A percentile compares a stretch with the other conserved stretches of the same genome.
Conservation (phyloP, 1,284 basidiomycete genomes). For the Boletus semigastroideus region DNA sequence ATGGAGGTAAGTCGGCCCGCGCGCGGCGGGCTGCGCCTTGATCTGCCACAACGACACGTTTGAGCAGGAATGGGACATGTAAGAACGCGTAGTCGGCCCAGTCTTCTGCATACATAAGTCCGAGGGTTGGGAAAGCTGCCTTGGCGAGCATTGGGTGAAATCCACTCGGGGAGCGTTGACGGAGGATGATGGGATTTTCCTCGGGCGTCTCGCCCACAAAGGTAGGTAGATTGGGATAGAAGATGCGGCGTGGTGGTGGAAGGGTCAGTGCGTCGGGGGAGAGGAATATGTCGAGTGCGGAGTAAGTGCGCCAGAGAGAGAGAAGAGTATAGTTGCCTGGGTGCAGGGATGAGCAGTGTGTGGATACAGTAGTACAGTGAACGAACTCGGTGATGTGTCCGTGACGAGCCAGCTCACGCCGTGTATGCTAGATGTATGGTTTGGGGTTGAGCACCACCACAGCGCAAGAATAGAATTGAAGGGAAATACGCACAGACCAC, state of each 20-base stretch:
- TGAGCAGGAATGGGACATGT: slow-evolving; percentile 67
- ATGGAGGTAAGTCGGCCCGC: slow-evolving; percentile 37
- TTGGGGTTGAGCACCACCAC: not conserved
- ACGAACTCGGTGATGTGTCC: slow-evolving; percentile 48
- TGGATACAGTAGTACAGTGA: not conserved
- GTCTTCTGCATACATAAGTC: slow-evolving; percentile 68
- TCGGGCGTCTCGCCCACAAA: slow-evolving; percentile 55
- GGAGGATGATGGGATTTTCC: slow-evolving; percentile 42
- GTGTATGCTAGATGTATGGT: slow-evolving; percentile 40
- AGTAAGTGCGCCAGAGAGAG: slow-evolving; percentile 78
- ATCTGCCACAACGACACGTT: slow-evolving; percentile 76
- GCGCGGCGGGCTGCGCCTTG: slow-evolving; percentile 58
- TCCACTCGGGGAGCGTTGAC: slow-evolving; percentile 52
- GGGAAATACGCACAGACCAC: slow-evolving; percentile 48
- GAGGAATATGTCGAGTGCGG: slow-evolving; percentile 60
- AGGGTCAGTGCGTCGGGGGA: slow-evolving; percentile 52
- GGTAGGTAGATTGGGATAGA: slow-evolving; percentile 66
- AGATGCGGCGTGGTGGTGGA: slow-evolving; percentile 66
- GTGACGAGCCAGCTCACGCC: slow-evolving; percentile 58
- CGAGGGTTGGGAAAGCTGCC: slow-evolving; percentile 71
- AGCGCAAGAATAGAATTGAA: not conserved
- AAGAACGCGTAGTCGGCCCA: slow-evolving; percentile 74
- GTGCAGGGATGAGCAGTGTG: slow-evolving; percentile 2
- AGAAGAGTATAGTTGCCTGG: slow-evolving; percentile 73
- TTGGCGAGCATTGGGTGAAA: slow-evolving; percentile 63